Percentiles rank a stretch among this genome's conserved stretches.
Evolutionary conservation across 306 rosid genomes (phyloP).

Genomic region (Cotoneaster glaucophyllus): DNA sequence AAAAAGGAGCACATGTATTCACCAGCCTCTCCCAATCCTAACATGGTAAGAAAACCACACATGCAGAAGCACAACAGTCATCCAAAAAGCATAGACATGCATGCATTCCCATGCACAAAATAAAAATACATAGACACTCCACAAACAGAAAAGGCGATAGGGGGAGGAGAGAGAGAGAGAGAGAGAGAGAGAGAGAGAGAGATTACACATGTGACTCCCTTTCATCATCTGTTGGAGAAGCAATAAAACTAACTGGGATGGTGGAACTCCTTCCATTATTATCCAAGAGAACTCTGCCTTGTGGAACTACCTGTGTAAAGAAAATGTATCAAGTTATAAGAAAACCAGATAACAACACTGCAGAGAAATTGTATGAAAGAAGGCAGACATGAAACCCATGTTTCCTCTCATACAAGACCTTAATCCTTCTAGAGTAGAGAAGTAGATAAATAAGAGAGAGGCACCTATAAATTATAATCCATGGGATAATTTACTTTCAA

Average conservation of each 20-base stretch:
- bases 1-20: not conserved
- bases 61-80: not conserved
- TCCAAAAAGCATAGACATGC: not conserved
- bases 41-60: not conserved
- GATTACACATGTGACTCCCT: slow-evolving; percentile 51
- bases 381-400: not conserved
- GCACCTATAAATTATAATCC: not conserved
- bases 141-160: not conserved
- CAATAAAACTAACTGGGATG: slow-evolving; percentile 24
- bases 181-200: slow-evolving; percentile 20
- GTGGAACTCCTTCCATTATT: slow-evolving; percentile 31
- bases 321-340: slow-evolving; percentile 7
- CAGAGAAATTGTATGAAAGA: not conserved
- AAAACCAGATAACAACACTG: slow-evolving; percentile 6
- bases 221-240: slow-evolving; percentile 30
- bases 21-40: not conserved
- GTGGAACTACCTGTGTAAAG: slow-evolving; percentile 47
- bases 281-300: slow-evolving; percentile 28
- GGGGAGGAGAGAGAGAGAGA: not conserved
- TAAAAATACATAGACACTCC: not conserved
- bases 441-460: not conserved
- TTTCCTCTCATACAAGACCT: not conserved
- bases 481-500: not conserved
- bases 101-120: slow-evolving; percentile 7
- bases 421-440: not conserved